Conservation (phyloP, 306 rosid species). For the Echinosophora koreensis region DNA sequence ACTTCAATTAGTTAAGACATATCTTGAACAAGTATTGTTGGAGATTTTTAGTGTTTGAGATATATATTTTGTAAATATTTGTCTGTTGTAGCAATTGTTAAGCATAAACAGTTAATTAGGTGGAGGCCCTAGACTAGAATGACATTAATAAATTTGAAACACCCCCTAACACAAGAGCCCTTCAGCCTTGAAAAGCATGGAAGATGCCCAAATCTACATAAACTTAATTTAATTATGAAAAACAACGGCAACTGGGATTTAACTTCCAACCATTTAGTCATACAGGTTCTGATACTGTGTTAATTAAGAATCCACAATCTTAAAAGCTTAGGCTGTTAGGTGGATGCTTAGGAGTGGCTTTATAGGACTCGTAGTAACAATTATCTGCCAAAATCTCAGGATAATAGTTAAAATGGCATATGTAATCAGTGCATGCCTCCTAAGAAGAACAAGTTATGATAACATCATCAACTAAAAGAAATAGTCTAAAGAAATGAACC, state of each 20-base stretch:
- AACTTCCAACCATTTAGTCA: neutral
- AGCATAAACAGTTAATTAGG: neutral
- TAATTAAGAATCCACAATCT: neutral
- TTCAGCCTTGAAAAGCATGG: neutral
- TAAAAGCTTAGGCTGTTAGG: neutral
- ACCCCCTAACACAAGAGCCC: neutral
- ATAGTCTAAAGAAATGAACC: slow-evolving; percentile 6
- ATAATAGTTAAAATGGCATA: neutral
- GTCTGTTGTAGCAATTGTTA: neutral
- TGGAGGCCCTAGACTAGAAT: neutral
- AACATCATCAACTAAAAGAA: slow-evolving; percentile 15
- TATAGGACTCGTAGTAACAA: neutral
- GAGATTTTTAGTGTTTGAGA: neutral
- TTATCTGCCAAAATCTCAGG: neutral
- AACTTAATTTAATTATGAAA: neutral
- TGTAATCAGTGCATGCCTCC: slow-evolving; percentile 19
- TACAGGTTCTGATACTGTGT: neutral
- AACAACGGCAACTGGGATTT: neutral
- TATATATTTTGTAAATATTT: neutral
- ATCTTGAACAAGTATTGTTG: neutral
- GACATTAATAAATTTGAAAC: neutral
- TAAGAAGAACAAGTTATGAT: slow-evolving; percentile 24
- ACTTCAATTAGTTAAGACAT: neutral
- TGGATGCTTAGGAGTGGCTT: neutral
- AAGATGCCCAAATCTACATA: neutral